A percentile compares a stretch with the other conserved stretches of the same genome.
These are phyloP conservation scores for Poterioochromonas sp. DNA, from an alignment of 352 stramenopile genomes.

Conservation along the genomic window DNA sequence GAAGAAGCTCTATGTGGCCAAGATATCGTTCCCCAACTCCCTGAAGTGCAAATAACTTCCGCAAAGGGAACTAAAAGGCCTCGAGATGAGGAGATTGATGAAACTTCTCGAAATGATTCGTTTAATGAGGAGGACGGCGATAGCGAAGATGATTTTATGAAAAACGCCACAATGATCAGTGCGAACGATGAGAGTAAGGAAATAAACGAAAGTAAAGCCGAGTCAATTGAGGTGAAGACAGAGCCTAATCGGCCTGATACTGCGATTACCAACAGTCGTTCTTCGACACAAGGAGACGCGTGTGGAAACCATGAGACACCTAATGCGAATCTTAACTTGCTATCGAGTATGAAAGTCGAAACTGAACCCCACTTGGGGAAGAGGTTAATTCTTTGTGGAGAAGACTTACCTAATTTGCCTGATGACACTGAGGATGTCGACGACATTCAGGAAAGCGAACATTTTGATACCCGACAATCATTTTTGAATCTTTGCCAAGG, in stretches of 20 bases:
- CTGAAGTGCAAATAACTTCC: no score
- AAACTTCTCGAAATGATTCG: background rate
- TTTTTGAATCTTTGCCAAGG: slow-evolving; percentile 92
- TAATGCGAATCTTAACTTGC: no score
- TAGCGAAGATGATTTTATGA: background rate
- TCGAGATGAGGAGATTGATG: background rate
- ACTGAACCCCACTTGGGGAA: background rate
- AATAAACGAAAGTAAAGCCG: background rate
- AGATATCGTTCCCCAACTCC: background rate
- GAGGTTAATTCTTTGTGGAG: background rate
- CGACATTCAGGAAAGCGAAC: slow-evolving; percentile 92
- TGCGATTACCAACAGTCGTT: background rate
- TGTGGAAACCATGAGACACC: background rate
- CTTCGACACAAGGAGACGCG: background rate
- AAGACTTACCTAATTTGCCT: background rate
- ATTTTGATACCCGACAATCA: slow-evolving; percentile 91
- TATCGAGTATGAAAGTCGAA: no score
- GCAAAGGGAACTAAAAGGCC: no score
- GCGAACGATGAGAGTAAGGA: background rate
- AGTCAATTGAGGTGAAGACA: background rate
- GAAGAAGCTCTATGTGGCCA: slow-evolving; percentile 9
- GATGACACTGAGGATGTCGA: slow-evolving; percentile 63
- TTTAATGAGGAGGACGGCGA: background rate
- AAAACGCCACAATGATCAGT: background rate
- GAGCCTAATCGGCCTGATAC: background rate